Evolutionary conservation across 768 basidiomycete genomes (phyloP).

Genomic region (Hygrophoropsis aurantiaca): DNA sequence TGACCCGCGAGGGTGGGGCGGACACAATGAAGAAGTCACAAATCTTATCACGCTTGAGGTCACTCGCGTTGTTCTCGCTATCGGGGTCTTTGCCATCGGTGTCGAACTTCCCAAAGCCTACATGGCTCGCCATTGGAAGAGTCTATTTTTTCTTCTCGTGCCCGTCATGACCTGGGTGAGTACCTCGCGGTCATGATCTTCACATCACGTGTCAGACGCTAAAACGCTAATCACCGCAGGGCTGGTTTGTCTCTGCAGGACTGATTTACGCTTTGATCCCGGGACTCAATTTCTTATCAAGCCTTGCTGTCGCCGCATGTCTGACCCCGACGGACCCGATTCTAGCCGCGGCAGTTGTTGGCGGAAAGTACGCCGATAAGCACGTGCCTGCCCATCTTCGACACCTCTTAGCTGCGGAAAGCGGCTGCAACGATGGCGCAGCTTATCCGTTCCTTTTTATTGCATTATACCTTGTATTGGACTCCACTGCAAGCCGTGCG

Average conservation of each 20-base stretch:
- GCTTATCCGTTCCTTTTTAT: conserved; percentile 94
- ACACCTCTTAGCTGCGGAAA: conserved; percentile 68
- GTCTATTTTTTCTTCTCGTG: conserved; percentile 77
- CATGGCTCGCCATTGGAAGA: conserved; percentile 91
- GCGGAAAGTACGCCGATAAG: conserved; percentile 97
- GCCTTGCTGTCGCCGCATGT: conserved; percentile 88
- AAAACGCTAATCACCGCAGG: conserved; percentile 40
- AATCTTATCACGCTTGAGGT: conserved; percentile 87
- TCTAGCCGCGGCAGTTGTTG: conserved; percentile 57
- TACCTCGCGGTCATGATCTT: conserved; percentile 13
- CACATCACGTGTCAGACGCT: conserved; percentile 2
- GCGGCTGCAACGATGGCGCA: conserved; percentile 95
- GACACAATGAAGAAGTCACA: conserved; percentile 40
- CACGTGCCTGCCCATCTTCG: conserved; percentile 87
- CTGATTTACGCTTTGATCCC: conserved; percentile 93
- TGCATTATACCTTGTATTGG: conserved; percentile 82
- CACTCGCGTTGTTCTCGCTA: conserved; percentile 89
- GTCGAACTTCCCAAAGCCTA: conserved; percentile 97
- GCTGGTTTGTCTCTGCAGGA: conserved; percentile 92
- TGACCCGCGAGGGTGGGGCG: conserved; percentile 77
- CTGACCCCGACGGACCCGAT: conserved; percentile 77
- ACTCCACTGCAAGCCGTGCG: conserved; percentile 58
- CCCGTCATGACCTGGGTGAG: conserved; percentile 85
- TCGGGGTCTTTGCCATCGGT: conserved; percentile 97
- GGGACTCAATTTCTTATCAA: conserved; percentile 83